Conservation (phyloP, 768 basidiomycete species). For the Coprinopsis marcescibilis region DNA sequence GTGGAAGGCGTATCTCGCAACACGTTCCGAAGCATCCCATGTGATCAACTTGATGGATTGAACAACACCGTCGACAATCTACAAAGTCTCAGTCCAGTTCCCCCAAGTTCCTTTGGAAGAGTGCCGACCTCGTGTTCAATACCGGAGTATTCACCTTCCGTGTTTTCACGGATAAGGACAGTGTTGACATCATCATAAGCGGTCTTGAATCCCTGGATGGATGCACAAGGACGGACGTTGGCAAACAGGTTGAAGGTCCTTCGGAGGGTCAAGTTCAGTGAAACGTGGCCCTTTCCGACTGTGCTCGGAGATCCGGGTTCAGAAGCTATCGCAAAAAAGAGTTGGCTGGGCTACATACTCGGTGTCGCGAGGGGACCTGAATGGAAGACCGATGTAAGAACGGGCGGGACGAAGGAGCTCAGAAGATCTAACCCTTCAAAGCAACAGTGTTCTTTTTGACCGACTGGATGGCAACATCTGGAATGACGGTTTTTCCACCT, state of each 20-base stretch:
- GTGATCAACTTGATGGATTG: slow-evolving; percentile 99
- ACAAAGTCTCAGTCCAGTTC: slow-evolving; percentile 2
- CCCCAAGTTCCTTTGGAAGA: not conserved
- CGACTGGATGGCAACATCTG: slow-evolving; percentile 82
- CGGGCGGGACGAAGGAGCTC: not conserved
- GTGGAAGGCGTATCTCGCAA: slow-evolving; percentile 97
- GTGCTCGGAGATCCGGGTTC: slow-evolving; percentile 13
- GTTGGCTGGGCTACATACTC: slow-evolving; percentile 48
- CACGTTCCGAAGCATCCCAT: slow-evolving; percentile 97
- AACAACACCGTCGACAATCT: slow-evolving; percentile 96
- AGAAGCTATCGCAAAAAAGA: slow-evolving; percentile 1
- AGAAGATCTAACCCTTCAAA: slow-evolving; percentile 68
- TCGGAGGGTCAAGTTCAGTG: slow-evolving; percentile 92
- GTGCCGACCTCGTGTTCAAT: slow-evolving; percentile 91
- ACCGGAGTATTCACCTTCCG: slow-evolving; percentile 99
- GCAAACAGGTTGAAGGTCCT: slow-evolving; percentile 98
- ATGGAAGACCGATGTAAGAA: slow-evolving; percentile 5
- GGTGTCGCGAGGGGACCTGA: slow-evolving; percentile 94
- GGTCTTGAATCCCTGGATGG: slow-evolving; percentile 96
- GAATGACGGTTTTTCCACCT: slow-evolving; percentile 95
- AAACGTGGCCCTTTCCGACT: slow-evolving; percentile 99
- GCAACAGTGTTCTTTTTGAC: slow-evolving; percentile 98
- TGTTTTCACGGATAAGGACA: slow-evolving; percentile 98
- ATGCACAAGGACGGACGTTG: slow-evolving; percentile 95
- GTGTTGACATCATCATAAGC: slow-evolving; percentile 98